phyloP scores from a whole-genome alignment of 75 land plant genomes.

The Pinus albicaulis region DNA sequence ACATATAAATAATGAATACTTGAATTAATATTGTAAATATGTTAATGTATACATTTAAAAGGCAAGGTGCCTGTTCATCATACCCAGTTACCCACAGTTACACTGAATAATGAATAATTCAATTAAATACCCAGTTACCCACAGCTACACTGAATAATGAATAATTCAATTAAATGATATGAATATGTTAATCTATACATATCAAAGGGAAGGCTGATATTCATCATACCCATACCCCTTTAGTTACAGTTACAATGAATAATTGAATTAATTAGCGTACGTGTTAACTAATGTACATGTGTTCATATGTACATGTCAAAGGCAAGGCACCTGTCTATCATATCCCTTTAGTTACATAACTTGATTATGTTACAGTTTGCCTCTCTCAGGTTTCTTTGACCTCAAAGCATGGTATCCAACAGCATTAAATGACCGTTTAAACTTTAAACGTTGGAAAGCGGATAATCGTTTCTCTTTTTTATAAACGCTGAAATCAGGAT shows the following conservation, averaged over 20 bases:
- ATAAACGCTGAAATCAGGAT: constrained; percentile 3
- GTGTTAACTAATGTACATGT: neutral
- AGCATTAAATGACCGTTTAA: neutral
- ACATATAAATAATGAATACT: neutral
- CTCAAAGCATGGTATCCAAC: neutral
- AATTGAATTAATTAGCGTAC: neutral
- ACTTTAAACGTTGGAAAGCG: neutral
- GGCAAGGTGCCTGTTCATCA: too few relatives aligned
- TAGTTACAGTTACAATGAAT: neutral
- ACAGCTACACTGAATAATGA: too few relatives aligned
- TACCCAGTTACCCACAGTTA: too few relatives aligned
- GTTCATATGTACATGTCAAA: neutral
- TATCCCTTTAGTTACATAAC: neutral
- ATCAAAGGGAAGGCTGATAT: too few relatives aligned
- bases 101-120: too few relatives aligned
- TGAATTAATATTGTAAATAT: too few relatives aligned
- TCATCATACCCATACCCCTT: too few relatives aligned
- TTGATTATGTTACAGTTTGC: neutral
- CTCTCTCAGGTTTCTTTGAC: neutral
- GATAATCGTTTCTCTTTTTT: neutral
- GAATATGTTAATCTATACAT: too few relatives aligned
- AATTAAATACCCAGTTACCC: too few relatives aligned
- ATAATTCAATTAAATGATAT: too few relatives aligned
- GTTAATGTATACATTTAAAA: too few relatives aligned
- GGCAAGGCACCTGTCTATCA: neutral